Base-by-base conservation (phyloP, 2,329 filamentous ascomycete genomes). In the Ophiostoma australiae region DNA sequence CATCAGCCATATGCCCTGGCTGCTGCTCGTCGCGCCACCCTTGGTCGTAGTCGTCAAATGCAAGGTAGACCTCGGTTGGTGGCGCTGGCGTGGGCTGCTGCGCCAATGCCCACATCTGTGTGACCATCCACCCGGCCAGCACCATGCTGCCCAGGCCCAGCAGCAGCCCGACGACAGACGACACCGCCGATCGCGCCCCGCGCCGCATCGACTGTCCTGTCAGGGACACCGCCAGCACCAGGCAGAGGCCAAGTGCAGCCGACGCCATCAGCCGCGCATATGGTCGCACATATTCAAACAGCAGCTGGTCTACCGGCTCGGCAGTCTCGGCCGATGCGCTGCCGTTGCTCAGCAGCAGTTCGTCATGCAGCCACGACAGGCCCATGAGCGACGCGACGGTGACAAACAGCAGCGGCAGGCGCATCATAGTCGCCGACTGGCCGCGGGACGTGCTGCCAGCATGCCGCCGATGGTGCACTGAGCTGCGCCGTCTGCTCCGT, bases 121-220 rank as follows among this genome's bases (percentile, higher is more conserved):
- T 2, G 1, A 69, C 73, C 72, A 75, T 72, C 72, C 72, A 72
- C 44, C 58, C 71, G 2, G 74, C 72, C 41, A 73, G 37, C 3
- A n/a, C 70, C n/a, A 73, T 10, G 6, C 69, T 67, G 11, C 61
- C 68, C 6, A 72, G 13, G 4, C 74, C 74, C 27, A 75, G 52
- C n/a, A 73, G 3, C 2, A 71, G 35, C 4, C 73, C 73, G 0
- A 70, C 31, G 0, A 6, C 35, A 10, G 68, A 66, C 67, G 63
- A 31, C 27, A 69, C 11, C 17, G 63, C 31, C n/a, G 35, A 41
- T 15, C 70, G 37, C 39, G 52, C 55, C 63, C 70, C 69, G 7
- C 73, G 69, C 4, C 31, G 63, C 52, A 70, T 15, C 55, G 74
- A 74, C 52, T 69, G 70, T 27, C 31, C 3, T 3, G 71, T 70